Conservation (phyloP, 2,329 filamentous ascomycete species). For the Calonectria fujianensis region DNA sequence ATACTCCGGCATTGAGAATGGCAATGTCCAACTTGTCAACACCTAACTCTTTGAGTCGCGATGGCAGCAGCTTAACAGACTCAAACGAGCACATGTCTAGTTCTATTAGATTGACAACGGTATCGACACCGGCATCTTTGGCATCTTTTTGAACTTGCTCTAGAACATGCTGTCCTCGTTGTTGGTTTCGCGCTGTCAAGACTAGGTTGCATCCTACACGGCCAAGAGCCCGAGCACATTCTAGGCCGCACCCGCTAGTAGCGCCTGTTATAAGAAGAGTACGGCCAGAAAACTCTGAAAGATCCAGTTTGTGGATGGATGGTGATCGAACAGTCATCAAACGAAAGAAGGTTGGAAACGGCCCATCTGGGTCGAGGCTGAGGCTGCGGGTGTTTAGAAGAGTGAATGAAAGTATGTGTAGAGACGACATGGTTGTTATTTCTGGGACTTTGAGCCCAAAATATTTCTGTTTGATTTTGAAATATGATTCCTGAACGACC, state of each 20-base stretch:
- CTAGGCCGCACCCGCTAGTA: background rate
- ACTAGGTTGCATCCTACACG: background rate
- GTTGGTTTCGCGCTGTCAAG: background rate
- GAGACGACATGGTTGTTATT: background rate
- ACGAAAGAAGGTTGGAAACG: background rate
- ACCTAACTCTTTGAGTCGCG: background rate
- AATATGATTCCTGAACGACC: background rate
- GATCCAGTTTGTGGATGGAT: background rate
- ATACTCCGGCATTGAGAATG: slow-evolving; percentile 8
- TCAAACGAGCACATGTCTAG: slow-evolving; percentile 4
- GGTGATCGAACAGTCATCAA: background rate
- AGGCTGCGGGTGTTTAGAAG: slow-evolving; percentile 1
- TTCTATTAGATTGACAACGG: background rate
- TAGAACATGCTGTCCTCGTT: background rate
- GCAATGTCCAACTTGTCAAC: background rate
- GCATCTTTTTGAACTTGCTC: background rate
- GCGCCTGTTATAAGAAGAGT: background rate
- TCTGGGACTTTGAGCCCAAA: background rate
- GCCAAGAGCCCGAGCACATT: background rate
- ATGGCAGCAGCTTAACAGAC: background rate
- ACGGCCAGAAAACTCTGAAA: background rate
- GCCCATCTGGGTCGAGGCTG: background rate
- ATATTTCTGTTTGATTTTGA: background rate
- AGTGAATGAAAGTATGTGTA: slow-evolving; percentile 4
- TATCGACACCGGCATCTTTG: background rate